A percentile compares a stretch with the other conserved stretches of the same genome.
These are phyloP conservation scores for Linderina pennispora DNA, from an alignment of 192 early-diverging fungal species.

Conservation along the genomic window DNA sequence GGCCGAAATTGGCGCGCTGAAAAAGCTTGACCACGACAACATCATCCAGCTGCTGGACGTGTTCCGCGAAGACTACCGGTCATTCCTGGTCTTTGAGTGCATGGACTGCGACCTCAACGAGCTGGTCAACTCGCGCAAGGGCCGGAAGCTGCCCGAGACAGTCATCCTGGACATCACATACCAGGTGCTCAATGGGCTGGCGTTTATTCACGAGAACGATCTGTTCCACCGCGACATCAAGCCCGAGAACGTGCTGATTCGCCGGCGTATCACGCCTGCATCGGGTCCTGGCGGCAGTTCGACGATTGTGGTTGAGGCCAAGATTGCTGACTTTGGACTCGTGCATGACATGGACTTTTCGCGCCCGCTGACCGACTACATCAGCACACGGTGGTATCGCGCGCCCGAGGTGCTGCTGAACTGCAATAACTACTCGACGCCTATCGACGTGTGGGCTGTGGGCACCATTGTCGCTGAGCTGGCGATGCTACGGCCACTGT, in stretches of 20 bases:
- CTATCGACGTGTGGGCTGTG: conserved; percentile 96
- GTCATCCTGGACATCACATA: conserved; percentile 76
- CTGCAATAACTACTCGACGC: conserved; percentile 75
- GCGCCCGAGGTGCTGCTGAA: conserved; percentile 91
- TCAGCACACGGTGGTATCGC: conserved; percentile 97
- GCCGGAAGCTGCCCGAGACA: conserved; percentile 53
- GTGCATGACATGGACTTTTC: conserved; percentile 83
- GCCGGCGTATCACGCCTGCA: conserved; percentile 21
- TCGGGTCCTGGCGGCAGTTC: conserved; percentile 29
- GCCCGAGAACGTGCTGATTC: conserved; percentile 90
- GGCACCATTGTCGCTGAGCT: conserved; percentile 91
- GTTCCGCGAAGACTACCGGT: conserved; percentile 77
- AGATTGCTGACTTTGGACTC: conserved; percentile 96
- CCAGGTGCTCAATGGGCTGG: conserved; percentile 82
- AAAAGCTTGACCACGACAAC: conserved; percentile 64
- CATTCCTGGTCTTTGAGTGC: conserved; percentile 92
- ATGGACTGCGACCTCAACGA: conserved; percentile 97
- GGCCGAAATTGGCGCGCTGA: conserved; percentile 42
- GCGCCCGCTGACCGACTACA: conserved; percentile 94
- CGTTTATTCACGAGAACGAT: conserved; percentile 88
- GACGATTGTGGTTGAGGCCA: conserved; percentile 51
- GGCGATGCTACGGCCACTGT: conserved; percentile 79
- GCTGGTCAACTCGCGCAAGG: conserved; percentile 69
- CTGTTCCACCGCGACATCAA: conserved; percentile 97
- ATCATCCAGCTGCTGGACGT: conserved; percentile 82